A percentile compares a stretch with the other conserved stretches of the same genome.
Conservation (phyloP, 768 basidiomycete genomes). For the Chalciporus pseudorubinellus region DNA sequence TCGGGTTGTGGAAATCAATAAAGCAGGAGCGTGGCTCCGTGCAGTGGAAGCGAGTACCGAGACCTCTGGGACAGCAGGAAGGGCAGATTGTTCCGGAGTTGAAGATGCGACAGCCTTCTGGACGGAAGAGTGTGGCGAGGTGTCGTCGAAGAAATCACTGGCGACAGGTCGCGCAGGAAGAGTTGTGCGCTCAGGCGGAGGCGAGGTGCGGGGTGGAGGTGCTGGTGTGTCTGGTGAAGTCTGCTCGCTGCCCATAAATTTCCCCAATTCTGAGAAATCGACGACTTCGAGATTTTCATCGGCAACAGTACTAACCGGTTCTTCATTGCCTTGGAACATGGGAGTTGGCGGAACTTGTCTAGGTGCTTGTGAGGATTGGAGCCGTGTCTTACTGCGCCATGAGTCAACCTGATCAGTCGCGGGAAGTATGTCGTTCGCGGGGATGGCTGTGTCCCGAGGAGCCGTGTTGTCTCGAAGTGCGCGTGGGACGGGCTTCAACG, state of each 20-base stretch:
- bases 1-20: not conserved
- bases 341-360: constrained; percentile 31
- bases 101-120: constrained; percentile 35
- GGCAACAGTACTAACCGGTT: constrained; percentile 39
- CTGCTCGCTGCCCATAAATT: constrained; percentile 52
- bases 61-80: constrained; percentile 16
- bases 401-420: constrained; percentile 47
- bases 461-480: constrained; percentile 16
- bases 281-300: constrained; percentile 75
- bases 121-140: constrained; percentile 29
- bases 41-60: constrained; percentile 9
- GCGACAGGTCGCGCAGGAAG: constrained; percentile 52
- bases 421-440: constrained; percentile 27
- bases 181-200: constrained; percentile 17
- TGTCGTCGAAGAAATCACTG: constrained; percentile 72
- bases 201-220: constrained; percentile 18
- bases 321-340: constrained; percentile 34
- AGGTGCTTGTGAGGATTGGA: constrained; percentile 28
- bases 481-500: constrained; percentile 30
- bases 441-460: constrained; percentile 2
- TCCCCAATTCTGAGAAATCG: constrained; percentile 75
- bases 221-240: constrained; percentile 10
- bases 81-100: constrained; percentile 15
- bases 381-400: constrained; percentile 57
- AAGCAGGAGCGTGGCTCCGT: constrained; percentile 1